Percentiles rank a stretch among this genome's conserved stretches.
Conservation (phyloP, 768 basidiomycete genomes). For the Russula lepida region DNA sequence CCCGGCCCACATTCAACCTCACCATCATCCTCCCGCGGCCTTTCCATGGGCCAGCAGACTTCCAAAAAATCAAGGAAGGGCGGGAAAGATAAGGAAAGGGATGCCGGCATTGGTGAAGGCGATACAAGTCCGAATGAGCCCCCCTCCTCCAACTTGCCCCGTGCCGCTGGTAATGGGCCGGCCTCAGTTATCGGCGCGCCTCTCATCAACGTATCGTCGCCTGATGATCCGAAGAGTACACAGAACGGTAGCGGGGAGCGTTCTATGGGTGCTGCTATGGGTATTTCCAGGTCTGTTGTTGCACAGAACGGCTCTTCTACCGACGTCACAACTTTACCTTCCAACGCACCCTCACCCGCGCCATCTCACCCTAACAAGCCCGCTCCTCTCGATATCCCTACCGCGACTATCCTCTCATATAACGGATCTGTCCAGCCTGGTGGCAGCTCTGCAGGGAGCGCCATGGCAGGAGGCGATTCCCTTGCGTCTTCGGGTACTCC, state of each 20-base stretch:
- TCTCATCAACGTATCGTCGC: constrained; percentile 30
- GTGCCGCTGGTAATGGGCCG: constrained; percentile 32
- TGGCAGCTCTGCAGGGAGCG: constrained; percentile 42
- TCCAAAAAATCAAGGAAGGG: constrained; percentile 74
- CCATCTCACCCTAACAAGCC: constrained; percentile 32
- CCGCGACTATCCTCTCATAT: constrained; percentile 76
- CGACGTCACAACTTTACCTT: constrained; percentile 33
- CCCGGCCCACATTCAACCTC: constrained; percentile 46
- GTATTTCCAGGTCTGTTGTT: constrained; percentile 11
- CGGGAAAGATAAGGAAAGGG: constrained; percentile 61
- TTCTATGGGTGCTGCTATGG: constrained; percentile 26
- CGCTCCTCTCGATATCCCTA: constrained; percentile 66
- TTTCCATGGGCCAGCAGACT: constrained; percentile 74
- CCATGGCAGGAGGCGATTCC: constrained; percentile 33
- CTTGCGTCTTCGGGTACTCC: constrained; percentile 28
- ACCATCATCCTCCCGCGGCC: constrained; percentile 31
- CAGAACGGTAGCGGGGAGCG: constrained; percentile 36
- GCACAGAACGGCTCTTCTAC: constrained; percentile 27
- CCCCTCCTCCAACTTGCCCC: constrained; percentile 38
- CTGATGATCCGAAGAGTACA: constrained; percentile 28
- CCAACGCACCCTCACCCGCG: constrained; percentile 22
- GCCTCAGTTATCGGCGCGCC: constrained; percentile 31
- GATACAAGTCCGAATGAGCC: constrained; percentile 37
- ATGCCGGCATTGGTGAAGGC: constrained; percentile 32
- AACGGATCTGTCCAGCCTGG: constrained; percentile 34